Evolutionary conservation across 306 rosid genomes (phyloP).

Genomic region (Citrullus amarus): DNA sequence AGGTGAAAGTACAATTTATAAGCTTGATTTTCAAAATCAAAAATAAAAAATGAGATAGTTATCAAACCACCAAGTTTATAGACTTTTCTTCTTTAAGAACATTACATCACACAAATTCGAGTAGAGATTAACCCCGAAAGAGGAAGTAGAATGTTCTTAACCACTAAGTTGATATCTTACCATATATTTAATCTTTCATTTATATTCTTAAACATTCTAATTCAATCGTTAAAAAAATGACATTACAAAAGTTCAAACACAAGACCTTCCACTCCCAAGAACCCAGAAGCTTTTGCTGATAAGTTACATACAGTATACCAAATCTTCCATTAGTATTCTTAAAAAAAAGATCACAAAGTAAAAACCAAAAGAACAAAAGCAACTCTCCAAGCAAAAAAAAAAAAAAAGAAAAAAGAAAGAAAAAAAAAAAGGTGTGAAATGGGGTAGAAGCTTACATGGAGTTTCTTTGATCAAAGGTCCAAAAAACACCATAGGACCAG

Average conservation of each 20-base stretch:
- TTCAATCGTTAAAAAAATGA: not conserved
- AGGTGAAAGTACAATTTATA: not conserved
- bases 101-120: not conserved
- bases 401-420: not conserved
- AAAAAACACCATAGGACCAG: conserved; percentile 77
- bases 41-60: not conserved
- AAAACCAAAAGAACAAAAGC: not conserved
- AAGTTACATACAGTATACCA: not conserved
- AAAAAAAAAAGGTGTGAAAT: not conserved
- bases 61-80: no score
- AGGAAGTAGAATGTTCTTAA: no score
- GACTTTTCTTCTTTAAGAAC: not conserved
- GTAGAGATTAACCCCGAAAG: no score
- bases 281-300: not conserved
- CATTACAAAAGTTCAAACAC: not conserved
- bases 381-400: not conserved
- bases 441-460: conserved; percentile 35
- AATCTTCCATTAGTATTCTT: not conserved
- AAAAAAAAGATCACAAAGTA: not conserved
- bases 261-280: not conserved
- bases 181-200: no score
- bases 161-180: no score
- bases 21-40: not conserved
- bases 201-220: no score
- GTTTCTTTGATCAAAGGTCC: conserved; percentile 54